Percentiles rank a stretch among this genome's conserved stretches.
Conservation (phyloP, 1,284 basidiomycete genomes). For the Irpex lacteus region DNA sequence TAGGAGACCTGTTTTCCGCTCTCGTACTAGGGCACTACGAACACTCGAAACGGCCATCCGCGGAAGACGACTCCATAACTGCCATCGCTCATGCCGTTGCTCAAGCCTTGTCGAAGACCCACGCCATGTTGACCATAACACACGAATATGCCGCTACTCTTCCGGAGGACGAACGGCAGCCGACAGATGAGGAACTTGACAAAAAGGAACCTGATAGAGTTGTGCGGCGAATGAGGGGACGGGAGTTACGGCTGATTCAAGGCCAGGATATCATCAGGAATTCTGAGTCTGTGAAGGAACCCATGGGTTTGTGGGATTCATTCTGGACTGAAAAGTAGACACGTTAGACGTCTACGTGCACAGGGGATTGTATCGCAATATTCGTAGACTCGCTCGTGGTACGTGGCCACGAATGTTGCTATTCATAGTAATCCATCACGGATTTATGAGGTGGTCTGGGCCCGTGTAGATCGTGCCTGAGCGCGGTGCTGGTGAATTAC, state of each 20-base stretch:
- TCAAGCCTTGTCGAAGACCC: conserved; percentile 79
- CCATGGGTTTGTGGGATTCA: conserved; percentile 35
- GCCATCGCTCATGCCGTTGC: conserved; percentile 58
- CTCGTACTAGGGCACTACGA: conserved; percentile 84
- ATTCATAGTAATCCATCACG: background rate
- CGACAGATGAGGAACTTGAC: conserved; percentile 77
- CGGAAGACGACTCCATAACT: conserved; percentile 26
- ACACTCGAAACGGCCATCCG: conserved; percentile 29
- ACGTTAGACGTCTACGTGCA: no score
- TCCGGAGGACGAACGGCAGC: conserved; percentile 50
- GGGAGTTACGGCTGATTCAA: conserved; percentile 82
- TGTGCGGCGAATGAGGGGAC: conserved; percentile 70
- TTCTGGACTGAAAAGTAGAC: conserved; percentile 34
- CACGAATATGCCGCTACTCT: conserved; percentile 56
- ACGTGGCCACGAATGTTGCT: background rate
- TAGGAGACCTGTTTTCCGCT: conserved; percentile 96
- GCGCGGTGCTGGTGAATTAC: background rate
- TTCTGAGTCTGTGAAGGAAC: conserved; percentile 21
- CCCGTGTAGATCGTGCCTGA: no score
- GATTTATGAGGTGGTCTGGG: background rate
- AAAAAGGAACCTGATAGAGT: conserved; percentile 59
- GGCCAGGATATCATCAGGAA: conserved; percentile 58
- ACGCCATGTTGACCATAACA: conserved; percentile 79
- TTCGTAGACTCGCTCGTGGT: background rate
- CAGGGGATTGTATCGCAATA: background rate